phyloP scores from a whole-genome alignment of 495 filamentous ascomycete genomes.

The Aspergillus ellipticus region DNA sequence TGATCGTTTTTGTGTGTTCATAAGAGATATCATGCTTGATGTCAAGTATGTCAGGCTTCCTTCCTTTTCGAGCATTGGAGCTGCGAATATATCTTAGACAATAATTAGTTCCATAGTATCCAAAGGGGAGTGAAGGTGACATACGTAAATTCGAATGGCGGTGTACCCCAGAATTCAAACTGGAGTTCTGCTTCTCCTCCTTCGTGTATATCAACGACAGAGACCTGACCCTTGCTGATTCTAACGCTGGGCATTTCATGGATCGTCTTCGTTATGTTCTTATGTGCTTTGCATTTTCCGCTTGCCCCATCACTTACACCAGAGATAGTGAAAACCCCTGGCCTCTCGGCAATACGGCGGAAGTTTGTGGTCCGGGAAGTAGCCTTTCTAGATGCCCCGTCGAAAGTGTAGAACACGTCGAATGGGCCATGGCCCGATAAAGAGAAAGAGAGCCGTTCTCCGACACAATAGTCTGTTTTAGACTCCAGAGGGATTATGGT shows the following conservation, averaged over 20 bases:
- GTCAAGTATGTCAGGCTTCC: conserved; percentile 75
- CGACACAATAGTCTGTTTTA: conserved; percentile 89
- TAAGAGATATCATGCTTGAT: conserved; percentile 81
- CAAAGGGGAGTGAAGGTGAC: conserved; percentile 18
- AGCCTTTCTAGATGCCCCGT: conserved; percentile 72
- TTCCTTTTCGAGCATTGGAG: conserved; percentile 73
- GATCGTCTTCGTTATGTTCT: conserved; percentile 72
- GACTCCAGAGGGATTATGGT: conserved; percentile 83
- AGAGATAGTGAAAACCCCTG: conserved; percentile 84
- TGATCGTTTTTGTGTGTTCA: conserved; percentile 73
- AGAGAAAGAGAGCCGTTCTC: conserved; percentile 85
- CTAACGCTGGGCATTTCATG: conserved; percentile 88
- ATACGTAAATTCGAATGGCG: conserved; percentile 93
- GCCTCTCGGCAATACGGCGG: conserved; percentile 83
- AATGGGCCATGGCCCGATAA: conserved; percentile 87
- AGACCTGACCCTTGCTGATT: conserved; percentile 74
- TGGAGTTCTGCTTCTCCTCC: conserved; percentile 87
- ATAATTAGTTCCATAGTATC: conserved; percentile 8
- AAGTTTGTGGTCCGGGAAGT: conserved; percentile 73
- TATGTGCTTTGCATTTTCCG: conserved; percentile 69
- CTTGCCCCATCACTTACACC: conserved; percentile 78
- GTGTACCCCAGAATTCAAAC: conserved; percentile 91
- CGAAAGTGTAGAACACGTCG: conserved; percentile 87
- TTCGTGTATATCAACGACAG: conserved; percentile 90
- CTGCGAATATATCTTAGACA: conserved; percentile 71